Conservation (phyloP, 305 asterid genomes). For the Fraxinus baroniana region DNA sequence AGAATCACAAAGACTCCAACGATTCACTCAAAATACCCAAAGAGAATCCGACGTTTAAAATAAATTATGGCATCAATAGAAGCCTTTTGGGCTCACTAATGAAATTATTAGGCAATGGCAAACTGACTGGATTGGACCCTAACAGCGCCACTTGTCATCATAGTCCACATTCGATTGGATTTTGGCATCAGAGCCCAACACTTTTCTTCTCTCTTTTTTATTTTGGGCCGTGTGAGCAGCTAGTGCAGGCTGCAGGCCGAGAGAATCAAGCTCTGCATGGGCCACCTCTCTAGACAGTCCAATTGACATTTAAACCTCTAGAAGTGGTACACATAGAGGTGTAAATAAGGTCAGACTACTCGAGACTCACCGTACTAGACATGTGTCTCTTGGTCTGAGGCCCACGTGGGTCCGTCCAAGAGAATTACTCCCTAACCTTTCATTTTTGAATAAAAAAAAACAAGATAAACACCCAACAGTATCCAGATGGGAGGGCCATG, state of each 20-base stretch:
- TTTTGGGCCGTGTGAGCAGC: background rate
- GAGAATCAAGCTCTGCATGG: background rate
- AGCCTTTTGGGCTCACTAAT: background rate
- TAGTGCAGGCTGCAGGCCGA: background rate
- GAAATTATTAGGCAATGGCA: background rate
- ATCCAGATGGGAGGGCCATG: background rate
- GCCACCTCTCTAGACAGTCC: background rate
- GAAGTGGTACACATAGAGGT: background rate
- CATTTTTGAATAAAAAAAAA: background rate
- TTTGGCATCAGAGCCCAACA: background rate
- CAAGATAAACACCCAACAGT: background rate
- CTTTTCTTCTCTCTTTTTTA: background rate
- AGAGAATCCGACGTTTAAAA: background rate
- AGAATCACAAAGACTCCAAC: background rate
- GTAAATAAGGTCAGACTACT: background rate
- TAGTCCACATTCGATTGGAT: no score
- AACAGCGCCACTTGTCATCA: background rate
- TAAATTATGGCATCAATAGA: background rate
- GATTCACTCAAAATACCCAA: background rate
- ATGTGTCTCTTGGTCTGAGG: background rate
- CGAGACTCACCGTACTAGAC: background rate
- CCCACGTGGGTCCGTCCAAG: background rate
- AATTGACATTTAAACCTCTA: background rate
- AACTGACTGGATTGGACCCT: background rate
- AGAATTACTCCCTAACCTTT: background rate